Evolutionary conservation across 371 early-diverging fungal species (phyloP), one percentile per base, ranked within the genome.

Genomic region (Mortierella sp.): DNA sequence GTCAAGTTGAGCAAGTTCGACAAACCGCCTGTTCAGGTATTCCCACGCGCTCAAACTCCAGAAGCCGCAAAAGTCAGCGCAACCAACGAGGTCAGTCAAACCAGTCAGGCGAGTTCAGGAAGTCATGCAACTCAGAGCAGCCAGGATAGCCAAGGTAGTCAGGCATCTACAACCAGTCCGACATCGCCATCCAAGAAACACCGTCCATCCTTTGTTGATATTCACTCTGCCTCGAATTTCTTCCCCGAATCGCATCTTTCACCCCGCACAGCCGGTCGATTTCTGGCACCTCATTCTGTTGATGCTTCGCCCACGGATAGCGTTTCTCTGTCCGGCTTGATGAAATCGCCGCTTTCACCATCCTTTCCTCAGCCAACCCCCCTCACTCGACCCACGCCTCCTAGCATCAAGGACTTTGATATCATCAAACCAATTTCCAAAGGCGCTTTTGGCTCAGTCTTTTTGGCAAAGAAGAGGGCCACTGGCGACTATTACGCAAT

Each of bases 401-500:
- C 94, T 0, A 88, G 89, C 41, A 94, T 95, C 79, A 93, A 93
- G 72, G 95, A 96, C 71, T 96, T 91, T 79, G 94, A 94, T 54
- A 91, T 96, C 52, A 91, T 96, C 73, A 96, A 96, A 67, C 94
- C 96, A 0, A 96, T 96, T 47, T 91, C 91, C 56, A 93, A 93
- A 72, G 96, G 96, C 5, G 96, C 96, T 0, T 96, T 93, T 84
- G 96, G 96, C 0, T 91, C 92, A 6, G 96, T 96, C 0, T 95
- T 90, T 60, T 74, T 96, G 23, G 93, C 96, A 2, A 93, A 93
- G 62, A 94, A 94, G 68, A 82, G 89, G 34, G 79, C 90, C 0
- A 95, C 96, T 0, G 94, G 94, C 2, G 94, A 94, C 52, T 93
- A 93, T 54, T 94, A 83, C 81, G 96, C 96, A 0, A 94, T 96